Percentiles rank a stretch among this genome's conserved stretches.
These are phyloP conservation scores for Simplicillium aogashimaense DNA, from an alignment of 2,329 filamentous ascomycete genomes.

Conservation along the genomic window DNA sequence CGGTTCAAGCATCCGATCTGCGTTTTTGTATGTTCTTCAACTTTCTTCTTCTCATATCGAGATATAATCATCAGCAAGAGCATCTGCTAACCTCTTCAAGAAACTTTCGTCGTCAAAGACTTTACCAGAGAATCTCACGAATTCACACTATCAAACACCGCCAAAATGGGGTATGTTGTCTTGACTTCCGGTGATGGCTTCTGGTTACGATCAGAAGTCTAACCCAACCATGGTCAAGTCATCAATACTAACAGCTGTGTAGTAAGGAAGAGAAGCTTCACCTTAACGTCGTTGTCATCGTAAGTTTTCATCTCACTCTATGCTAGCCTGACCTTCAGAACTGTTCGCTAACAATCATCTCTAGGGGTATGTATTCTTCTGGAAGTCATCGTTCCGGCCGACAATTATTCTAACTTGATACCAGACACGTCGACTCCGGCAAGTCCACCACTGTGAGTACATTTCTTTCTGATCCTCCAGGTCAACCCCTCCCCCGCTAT, in stretches of 20 bases:
- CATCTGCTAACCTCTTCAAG: slow-evolving; percentile 9
- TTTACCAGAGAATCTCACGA: slow-evolving; percentile 11
- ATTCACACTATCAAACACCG: slow-evolving; percentile 14
- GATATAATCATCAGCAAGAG: not conserved
- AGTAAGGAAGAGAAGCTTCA: slow-evolving; percentile 95
- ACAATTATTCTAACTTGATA: slow-evolving; percentile 11
- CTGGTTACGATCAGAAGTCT: not conserved
- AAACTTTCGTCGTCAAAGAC: slow-evolving; percentile 12
- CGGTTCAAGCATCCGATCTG: slow-evolving; percentile 34
- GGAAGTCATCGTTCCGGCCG: slow-evolving; percentile 17
- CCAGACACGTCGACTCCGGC: slow-evolving; percentile 93
- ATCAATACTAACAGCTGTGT: slow-evolving; percentile 13
- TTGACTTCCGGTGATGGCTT: not conserved
- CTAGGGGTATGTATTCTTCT: slow-evolving; percentile 18
- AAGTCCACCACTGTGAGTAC: slow-evolving; percentile 91
- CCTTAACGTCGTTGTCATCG: slow-evolving; percentile 98
- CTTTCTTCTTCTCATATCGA: slow-evolving; percentile 1
- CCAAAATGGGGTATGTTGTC: slow-evolving; percentile 24
- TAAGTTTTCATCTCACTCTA: slow-evolving; percentile 16
- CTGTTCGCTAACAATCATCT: slow-evolving; percentile 9
- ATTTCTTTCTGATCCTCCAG: slow-evolving; percentile 5
- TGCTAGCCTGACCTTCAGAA: not conserved
- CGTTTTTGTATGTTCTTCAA: slow-evolving; percentile 22
- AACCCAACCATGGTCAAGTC: not conserved
- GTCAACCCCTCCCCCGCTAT: slow-evolving; percentile 8